Evolutionary conservation across 2,329 filamentous ascomycete species (phyloP).

Genomic region (Kalmusia sp.): DNA sequence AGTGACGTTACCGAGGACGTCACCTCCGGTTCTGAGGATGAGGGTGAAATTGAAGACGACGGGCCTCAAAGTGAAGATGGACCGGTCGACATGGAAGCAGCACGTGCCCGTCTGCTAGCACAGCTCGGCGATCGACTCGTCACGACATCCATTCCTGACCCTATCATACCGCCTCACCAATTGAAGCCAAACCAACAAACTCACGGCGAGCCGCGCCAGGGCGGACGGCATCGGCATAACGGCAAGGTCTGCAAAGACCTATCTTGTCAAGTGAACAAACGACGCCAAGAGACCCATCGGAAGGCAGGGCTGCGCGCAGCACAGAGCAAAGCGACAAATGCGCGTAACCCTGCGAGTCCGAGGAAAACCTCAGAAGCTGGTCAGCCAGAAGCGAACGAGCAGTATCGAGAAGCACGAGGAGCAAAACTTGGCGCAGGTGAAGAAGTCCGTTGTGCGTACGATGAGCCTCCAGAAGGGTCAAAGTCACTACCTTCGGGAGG

Average conservation of each 20-base stretch:
- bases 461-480: background rate
- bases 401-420: background rate
- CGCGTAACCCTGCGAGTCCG: background rate
- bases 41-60: constrained; percentile 15
- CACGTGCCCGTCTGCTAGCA: constrained; percentile 56
- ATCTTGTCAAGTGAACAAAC: background rate
- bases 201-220: background rate
- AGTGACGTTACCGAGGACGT: constrained; percentile 18
- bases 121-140: constrained; percentile 45
- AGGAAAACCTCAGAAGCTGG: background rate
- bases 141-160: constrained; percentile 21
- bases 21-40: constrained; percentile 31
- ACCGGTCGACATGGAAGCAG: constrained; percentile 54
- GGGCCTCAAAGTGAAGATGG: constrained; percentile 23
- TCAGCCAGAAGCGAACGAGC: background rate
- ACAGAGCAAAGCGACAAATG: background rate
- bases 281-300: background rate
- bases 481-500: background rate
- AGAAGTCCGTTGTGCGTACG: background rate
- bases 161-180: background rate
- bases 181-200: background rate
- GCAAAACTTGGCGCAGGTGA: background rate
- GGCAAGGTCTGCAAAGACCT: constrained; percentile 9
- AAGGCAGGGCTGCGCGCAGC: background rate
- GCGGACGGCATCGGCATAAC: constrained; percentile 12